Percentiles rank a stretch among this genome's conserved stretches.
phyloP scores from a whole-genome alignment of 257 asterid species.

The Penstemon eatonii region DNA sequence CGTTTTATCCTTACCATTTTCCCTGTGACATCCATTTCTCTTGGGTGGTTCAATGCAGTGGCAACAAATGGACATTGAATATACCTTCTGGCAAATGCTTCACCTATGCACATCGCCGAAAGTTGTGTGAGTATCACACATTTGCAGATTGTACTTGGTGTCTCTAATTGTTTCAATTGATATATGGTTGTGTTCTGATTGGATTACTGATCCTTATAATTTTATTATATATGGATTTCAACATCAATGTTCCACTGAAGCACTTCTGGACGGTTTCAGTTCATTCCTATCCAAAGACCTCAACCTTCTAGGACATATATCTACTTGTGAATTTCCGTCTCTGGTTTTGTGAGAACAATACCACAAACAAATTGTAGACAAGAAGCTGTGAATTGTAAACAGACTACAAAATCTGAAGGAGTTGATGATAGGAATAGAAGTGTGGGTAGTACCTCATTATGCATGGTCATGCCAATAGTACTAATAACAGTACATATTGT shows the following conservation, averaged over 20 bases:
- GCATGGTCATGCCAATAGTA: constrained; percentile 8
- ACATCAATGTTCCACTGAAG: too few species aligned
- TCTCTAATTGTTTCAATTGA: constrained; percentile 12
- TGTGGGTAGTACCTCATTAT: neutral
- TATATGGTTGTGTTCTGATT: constrained; percentile 17
- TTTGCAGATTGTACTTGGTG: constrained; percentile 26
- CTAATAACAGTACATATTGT: neutral
- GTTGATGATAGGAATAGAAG: constrained; percentile 5
- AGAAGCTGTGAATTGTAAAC: constrained; percentile 8
- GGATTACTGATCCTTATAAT: constrained; percentile 5
- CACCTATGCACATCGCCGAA: constrained; percentile 94
- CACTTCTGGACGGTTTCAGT: too few species aligned
- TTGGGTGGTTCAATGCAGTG: constrained; percentile 58
- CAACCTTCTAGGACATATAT: neutral
- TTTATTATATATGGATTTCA: neutral
- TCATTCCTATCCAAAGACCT: too few species aligned
- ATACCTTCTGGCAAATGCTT: constrained; percentile 99
- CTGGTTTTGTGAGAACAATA: too few species aligned
- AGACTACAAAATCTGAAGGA: constrained; percentile 14
- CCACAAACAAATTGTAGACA: neutral
- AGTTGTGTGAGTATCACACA: constrained; percentile 83
- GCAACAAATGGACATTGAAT: constrained; percentile 99
- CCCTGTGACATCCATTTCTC: constrained; percentile 29
- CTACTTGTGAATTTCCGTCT: neutral
- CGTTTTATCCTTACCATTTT: neutral